Percentiles rank a stretch among this genome's conserved stretches.
Conservation (phyloP, 805 yeast genomes). For the Saccharomycopsis sp. region DNA sequence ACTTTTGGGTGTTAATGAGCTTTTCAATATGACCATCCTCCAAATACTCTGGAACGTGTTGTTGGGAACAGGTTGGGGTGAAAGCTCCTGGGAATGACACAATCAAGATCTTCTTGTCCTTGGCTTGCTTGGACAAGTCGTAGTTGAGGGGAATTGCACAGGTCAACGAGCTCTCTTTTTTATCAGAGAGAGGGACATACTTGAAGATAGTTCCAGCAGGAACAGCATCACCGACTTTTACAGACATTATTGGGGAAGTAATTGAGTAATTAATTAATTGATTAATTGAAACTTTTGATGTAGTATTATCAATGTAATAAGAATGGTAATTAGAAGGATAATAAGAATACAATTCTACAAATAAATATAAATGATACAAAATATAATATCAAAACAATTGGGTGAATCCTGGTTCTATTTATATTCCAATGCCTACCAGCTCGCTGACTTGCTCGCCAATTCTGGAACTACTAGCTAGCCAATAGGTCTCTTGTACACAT, state of each 20-base stretch:
- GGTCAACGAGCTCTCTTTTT: slow-evolving; percentile 9
- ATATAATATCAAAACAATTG: too few species aligned
- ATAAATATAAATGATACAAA: too few species aligned
- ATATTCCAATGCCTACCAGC: too few species aligned
- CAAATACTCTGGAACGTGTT: slow-evolving; percentile 23
- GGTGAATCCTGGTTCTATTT: neutral
- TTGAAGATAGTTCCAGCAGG: slow-evolving; percentile 10
- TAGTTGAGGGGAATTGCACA: slow-evolving; percentile 15
- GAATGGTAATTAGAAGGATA: neutral
- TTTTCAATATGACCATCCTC: slow-evolving; percentile 22
- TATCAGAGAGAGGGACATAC: slow-evolving; percentile 12
- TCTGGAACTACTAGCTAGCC: too few species aligned
- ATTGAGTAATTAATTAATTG: neutral
- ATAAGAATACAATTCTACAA: too few species aligned
- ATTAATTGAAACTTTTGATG: too few species aligned
- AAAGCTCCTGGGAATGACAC: slow-evolving; percentile 28
- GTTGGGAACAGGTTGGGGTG: slow-evolving; percentile 27
- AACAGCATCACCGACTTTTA: slow-evolving; percentile 32
- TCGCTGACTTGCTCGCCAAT: too few species aligned
- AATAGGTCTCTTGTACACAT: too few species aligned
- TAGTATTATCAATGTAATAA: neutral
- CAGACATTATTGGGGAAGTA: neutral
- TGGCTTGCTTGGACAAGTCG: slow-evolving; percentile 17
- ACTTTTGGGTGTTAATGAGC: slow-evolving; percentile 24
- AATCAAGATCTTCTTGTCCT: slow-evolving; percentile 23